Conservation (phyloP, 768 basidiomycete genomes). For the Naganishia kalamii region DNA sequence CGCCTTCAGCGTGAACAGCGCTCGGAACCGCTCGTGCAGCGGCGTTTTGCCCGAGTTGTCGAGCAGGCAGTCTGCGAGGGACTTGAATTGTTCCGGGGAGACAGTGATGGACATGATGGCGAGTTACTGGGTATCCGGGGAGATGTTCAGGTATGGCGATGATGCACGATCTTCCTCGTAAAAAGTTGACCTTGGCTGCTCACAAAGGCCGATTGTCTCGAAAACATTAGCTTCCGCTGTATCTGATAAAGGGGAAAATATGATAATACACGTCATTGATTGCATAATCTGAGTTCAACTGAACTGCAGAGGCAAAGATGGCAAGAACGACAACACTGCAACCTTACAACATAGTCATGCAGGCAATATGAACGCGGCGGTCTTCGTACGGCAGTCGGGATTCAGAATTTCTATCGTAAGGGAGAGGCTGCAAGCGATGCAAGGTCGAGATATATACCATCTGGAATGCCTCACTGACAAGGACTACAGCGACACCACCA, state of each 20-base stretch:
- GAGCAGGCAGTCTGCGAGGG: conserved; percentile 69
- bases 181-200: conserved; percentile 5
- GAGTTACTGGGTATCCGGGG: neutral
- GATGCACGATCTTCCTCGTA: neutral
- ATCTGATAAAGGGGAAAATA: neutral
- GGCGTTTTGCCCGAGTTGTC: conserved; percentile 66
- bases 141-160: too few relatives aligned
- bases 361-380: too few relatives aligned
- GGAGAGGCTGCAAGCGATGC: too few relatives aligned
- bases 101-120: conserved; percentile 40
- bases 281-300: too few relatives aligned
- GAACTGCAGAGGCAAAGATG: neutral
- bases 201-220: neutral
- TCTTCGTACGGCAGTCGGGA: too few relatives aligned
- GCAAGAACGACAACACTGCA: too few relatives aligned
- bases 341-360: too few relatives aligned
- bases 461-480: too few relatives aligned
- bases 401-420: too few relatives aligned
- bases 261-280: too few relatives aligned
- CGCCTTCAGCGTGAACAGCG: conserved; percentile 85
- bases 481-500: too few relatives aligned
- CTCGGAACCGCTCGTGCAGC: conserved; percentile 79
- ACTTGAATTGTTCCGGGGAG: conserved; percentile 54
- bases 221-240: neutral
- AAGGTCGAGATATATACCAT: too few relatives aligned